Evolutionary conservation across 2,329 filamentous ascomycete species (phyloP).

Genomic region (Diaporthe capsici): DNA sequence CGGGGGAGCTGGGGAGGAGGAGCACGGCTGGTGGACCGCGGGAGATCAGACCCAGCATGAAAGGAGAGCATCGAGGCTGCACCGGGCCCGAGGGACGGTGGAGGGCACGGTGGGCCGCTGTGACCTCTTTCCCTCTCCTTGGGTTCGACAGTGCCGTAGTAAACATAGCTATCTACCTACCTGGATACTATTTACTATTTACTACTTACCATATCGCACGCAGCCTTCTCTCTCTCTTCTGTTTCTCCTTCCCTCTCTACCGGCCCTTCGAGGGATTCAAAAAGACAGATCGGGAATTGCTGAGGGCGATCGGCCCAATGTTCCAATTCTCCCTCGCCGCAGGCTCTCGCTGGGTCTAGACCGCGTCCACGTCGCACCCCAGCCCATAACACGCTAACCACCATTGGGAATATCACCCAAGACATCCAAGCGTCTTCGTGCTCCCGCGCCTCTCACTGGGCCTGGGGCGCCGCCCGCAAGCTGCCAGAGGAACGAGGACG

Average conservation of each 20-base stretch:
- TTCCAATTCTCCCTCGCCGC: conserved; percentile 15
- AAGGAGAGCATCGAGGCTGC: neutral
- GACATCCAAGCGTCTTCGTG: conserved; percentile 19
- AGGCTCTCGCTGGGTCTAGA: conserved; percentile 30
- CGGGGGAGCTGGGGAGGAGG: conserved; percentile 4
- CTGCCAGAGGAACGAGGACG: neutral
- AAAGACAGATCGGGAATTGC: conserved; percentile 36
- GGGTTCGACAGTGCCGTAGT: neutral
- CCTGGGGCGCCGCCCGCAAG: neutral
- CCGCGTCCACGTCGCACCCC: conserved; percentile 25
- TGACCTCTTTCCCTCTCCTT: neutral
- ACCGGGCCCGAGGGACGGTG: neutral
- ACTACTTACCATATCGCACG: neutral
- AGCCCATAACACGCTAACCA: conserved; percentile 28
- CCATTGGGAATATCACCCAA: conserved; percentile 29
- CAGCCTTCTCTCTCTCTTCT: neutral
- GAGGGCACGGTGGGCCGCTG: neutral
- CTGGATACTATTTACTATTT: neutral
- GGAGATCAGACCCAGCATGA: conserved; percentile 30
- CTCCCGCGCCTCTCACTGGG: neutral
- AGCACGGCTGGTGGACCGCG: neutral
- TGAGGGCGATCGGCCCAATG: conserved; percentile 34
- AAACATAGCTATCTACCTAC: neutral
- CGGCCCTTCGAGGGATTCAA: neutral
- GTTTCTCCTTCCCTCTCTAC: neutral